Conservation (phyloP, 805 yeast species). For the Saccharomycopsis malanga region DNA sequence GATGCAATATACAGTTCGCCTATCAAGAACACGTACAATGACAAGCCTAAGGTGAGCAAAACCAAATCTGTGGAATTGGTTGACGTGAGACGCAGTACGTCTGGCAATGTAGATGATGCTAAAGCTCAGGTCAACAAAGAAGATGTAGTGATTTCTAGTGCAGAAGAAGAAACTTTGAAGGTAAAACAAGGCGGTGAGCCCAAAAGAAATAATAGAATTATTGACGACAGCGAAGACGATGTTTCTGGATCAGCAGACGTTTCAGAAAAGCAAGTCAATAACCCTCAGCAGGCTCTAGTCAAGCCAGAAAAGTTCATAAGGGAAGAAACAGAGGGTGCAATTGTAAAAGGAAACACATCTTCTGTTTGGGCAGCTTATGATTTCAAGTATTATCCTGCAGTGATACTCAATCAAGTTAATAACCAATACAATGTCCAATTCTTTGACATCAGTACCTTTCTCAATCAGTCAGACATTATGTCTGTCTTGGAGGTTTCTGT, state of each 20-base stretch:
- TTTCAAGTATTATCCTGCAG: conserved; percentile 46
- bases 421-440: conserved; percentile 32
- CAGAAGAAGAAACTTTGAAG: neutral
- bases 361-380: conserved; percentile 48
- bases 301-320: too few relatives aligned
- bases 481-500: conserved; percentile 45
- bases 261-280: too few relatives aligned
- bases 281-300: neutral
- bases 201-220: too few relatives aligned
- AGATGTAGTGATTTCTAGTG: neutral
- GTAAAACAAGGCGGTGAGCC: too few relatives aligned
- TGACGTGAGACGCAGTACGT: neutral
- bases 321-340: neutral
- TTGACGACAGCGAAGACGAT: too few relatives aligned
- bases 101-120: too few relatives aligned
- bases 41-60: neutral
- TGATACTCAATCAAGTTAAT: conserved; percentile 26
- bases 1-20: neutral
- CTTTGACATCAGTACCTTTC: conserved; percentile 32
- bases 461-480: conserved; percentile 33
- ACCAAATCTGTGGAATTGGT: neutral
- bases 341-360: neutral
- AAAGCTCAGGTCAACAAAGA: too few relatives aligned
- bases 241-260: too few relatives aligned
- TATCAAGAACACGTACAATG: neutral